These are phyloP conservation scores for Neurospora sp. DNA, from an alignment of 2,329 filamentous ascomycete species.

Conservation along the genomic window DNA sequence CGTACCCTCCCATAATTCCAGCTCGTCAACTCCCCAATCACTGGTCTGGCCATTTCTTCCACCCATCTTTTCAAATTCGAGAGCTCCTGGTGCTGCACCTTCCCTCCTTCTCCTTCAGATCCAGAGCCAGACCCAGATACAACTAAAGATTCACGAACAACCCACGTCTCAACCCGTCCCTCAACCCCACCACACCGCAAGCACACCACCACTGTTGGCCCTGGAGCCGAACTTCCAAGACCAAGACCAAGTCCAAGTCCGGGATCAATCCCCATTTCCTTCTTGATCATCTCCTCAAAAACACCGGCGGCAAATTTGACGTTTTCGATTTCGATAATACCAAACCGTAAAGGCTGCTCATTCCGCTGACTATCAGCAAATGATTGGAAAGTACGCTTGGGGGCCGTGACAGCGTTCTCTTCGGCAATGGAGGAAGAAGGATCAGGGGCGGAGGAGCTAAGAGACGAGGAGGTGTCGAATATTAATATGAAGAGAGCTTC, in stretches of 20 bases:
- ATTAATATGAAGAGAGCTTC: neutral
- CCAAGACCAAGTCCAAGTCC: neutral
- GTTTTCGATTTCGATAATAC: neutral
- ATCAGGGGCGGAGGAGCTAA: neutral
- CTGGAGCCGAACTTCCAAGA: neutral
- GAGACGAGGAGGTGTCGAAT: neutral
- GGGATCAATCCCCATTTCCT: neutral
- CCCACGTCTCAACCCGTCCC: neutral
- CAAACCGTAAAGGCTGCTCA: neutral
- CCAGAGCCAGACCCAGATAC: no score
- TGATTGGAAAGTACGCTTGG: neutral
- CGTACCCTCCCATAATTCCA: slow-evolving; percentile 25
- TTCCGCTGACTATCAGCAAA: neutral
- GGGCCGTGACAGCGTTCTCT: neutral
- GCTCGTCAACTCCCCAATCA: slow-evolving; percentile 24
- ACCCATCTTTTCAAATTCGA: slow-evolving; percentile 6
- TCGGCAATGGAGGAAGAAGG: neutral
- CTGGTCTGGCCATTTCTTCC: slow-evolving; percentile 18
- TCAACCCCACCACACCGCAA: neutral
- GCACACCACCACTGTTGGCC: neutral
- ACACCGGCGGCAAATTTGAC: neutral
- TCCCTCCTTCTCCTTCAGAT: no score
- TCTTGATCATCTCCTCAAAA: neutral
- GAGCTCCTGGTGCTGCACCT: no score
- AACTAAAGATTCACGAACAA: neutral